phyloP scores from a whole-genome alignment of 768 basidiomycete species.

The Serendipita vermifera region DNA sequence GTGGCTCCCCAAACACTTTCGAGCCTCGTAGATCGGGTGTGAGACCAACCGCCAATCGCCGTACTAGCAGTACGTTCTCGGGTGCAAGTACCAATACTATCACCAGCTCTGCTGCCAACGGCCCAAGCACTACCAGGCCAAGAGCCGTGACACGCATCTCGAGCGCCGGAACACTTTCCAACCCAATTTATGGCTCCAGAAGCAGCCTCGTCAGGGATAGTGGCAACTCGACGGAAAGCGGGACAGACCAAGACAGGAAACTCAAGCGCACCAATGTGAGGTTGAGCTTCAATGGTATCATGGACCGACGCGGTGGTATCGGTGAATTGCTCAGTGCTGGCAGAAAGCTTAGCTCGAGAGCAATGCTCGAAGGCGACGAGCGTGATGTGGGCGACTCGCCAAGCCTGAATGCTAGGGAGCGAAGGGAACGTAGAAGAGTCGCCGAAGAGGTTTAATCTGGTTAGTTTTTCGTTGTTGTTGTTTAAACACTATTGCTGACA shows the following conservation, averaged over 20 bases:
- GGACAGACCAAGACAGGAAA: neutral
- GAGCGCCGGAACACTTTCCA: neutral
- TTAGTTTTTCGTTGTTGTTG: neutral
- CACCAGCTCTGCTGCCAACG: neutral
- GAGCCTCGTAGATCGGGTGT: too few relatives aligned
- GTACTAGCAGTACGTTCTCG: constrained; percentile 4
- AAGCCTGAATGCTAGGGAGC: neutral
- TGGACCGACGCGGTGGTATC: neutral
- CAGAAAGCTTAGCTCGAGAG: neutral
- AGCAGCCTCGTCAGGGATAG: neutral
- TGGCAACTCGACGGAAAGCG: neutral
- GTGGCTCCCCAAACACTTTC: too few relatives aligned
- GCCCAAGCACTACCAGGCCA: neutral
- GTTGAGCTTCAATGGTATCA: neutral
- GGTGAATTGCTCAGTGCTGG: neutral
- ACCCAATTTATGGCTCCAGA: neutral
- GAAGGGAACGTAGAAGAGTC: neutral
- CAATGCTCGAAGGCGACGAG: neutral
- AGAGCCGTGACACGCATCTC: neutral
- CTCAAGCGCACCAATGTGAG: neutral
- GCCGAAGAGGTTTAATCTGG: neutral
- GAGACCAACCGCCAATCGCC: neutral
- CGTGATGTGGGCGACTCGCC: neutral
- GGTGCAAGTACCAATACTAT: neutral
- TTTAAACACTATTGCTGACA: neutral